Percentiles rank a stretch among this genome's conserved stretches.
Evolutionary conservation across 768 basidiomycete genomes (phyloP).

Genomic region (Tephrocybe sp.): DNA sequence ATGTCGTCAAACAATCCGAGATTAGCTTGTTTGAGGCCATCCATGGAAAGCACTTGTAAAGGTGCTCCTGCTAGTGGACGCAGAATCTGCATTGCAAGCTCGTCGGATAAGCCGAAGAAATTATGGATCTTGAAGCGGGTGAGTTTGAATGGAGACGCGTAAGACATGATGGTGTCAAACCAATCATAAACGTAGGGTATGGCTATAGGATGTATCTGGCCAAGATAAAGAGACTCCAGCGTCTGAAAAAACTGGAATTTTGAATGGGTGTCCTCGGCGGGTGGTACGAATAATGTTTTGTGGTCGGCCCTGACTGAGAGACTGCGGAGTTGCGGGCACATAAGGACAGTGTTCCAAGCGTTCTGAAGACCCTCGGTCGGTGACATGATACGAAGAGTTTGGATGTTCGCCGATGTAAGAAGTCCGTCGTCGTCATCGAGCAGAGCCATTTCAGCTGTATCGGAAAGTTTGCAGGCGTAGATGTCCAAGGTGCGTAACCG

Average conservation of each 20-base stretch:
- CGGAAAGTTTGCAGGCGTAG: background rate
- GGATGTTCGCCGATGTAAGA: background rate
- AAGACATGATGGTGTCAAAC: background rate
- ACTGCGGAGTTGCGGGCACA: background rate
- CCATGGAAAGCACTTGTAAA: background rate
- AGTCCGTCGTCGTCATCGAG: background rate
- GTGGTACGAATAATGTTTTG: background rate
- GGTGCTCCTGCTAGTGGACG: background rate
- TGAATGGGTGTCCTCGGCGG: background rate
- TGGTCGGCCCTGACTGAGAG: background rate
- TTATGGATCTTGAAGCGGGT: background rate
- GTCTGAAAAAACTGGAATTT: background rate
- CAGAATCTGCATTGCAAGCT: background rate
- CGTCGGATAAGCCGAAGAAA: background rate
- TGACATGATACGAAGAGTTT: background rate
- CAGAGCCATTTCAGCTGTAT: background rate
- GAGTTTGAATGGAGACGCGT: background rate
- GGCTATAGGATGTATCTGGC: background rate
- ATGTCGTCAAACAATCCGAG: conserved; percentile 5
- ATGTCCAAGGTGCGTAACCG: background rate
- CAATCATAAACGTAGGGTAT: background rate
- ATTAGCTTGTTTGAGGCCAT: conserved; percentile 1
- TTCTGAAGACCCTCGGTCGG: background rate
- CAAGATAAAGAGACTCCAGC: background rate
- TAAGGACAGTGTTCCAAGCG: background rate